phyloP scores from a whole-genome alignment of 2,329 filamentous ascomycete species.

The Amphichorda felina region DNA sequence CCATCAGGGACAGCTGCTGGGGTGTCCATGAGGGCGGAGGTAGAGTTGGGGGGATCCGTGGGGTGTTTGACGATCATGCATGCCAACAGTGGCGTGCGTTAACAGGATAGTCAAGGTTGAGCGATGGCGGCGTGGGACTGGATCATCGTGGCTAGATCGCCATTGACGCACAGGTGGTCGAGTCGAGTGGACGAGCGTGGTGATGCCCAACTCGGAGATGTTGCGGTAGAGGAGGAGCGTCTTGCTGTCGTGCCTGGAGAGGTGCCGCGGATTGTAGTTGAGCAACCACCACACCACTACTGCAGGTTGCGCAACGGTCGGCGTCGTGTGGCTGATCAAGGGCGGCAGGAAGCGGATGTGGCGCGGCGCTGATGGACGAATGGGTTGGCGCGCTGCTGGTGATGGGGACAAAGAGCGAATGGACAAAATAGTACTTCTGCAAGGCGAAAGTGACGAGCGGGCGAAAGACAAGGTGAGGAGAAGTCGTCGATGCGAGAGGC shows the following conservation, averaged over 20 bases:
- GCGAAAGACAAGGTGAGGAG: no score
- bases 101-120: constrained; percentile 14
- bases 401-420: background rate
- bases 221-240: background rate
- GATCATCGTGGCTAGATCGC: constrained; percentile 23
- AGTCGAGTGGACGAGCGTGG: constrained; percentile 5
- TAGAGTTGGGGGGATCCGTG: constrained; percentile 13
- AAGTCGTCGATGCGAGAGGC: background rate
- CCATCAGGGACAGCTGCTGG: constrained; percentile 15
- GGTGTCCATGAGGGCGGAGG: constrained; percentile 19
- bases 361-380: no score
- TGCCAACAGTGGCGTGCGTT: constrained; percentile 18
- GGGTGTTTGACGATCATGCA: constrained; percentile 17
- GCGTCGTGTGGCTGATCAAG: background rate
- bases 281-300: background rate
- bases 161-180: constrained; percentile 13
- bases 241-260: background rate
- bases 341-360: no score
- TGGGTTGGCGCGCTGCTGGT: background rate
- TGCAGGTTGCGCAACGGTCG: background rate
- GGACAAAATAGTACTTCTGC: no score
- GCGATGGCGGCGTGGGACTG: constrained; percentile 12
- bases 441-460: background rate
- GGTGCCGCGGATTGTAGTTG: background rate
- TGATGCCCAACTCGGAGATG: constrained; percentile 5